These are phyloP conservation scores for Fonsecaea pugnacius DNA, from an alignment of 2,329 filamentous ascomycete genomes.

Conservation along the genomic window DNA sequence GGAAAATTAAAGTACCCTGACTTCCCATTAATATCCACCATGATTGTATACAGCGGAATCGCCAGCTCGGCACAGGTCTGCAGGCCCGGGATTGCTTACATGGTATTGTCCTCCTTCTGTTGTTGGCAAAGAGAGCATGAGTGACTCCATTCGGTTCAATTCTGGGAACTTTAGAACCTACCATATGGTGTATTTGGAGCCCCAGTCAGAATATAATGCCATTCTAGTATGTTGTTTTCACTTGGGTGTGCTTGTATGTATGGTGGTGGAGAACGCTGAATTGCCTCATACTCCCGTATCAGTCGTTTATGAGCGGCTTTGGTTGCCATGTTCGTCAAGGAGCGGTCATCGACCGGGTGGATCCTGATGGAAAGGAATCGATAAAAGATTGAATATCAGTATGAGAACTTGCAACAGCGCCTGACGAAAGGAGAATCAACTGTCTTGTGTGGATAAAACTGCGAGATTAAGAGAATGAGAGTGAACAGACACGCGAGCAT, in stretches of 20 bases:
- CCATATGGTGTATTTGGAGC: slow-evolving; percentile 87
- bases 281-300: slow-evolving; percentile 67
- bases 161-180: neutral
- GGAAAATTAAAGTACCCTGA: slow-evolving; percentile 83
- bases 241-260: slow-evolving; percentile 89
- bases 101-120: slow-evolving; percentile 88
- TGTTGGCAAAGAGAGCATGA: neutral
- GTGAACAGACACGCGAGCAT: slow-evolving; percentile 3
- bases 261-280: slow-evolving; percentile 77
- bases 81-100: slow-evolving; percentile 42
- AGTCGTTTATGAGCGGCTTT: slow-evolving; percentile 73
- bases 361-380: slow-evolving; percentile 54
- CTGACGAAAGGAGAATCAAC: slow-evolving; percentile 1
- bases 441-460: neutral
- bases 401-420: neutral
- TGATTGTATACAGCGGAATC: neutral
- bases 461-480: neutral
- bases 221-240: slow-evolving; percentile 87
- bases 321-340: slow-evolving; percentile 64
- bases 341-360: neutral
- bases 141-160: neutral
- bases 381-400: neutral
- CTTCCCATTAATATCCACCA: neutral
- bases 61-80: neutral
- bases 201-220: slow-evolving; percentile 64